phyloP scores from a whole-genome alignment of 768 basidiomycete genomes.

The Floccularia luteovirens region DNA sequence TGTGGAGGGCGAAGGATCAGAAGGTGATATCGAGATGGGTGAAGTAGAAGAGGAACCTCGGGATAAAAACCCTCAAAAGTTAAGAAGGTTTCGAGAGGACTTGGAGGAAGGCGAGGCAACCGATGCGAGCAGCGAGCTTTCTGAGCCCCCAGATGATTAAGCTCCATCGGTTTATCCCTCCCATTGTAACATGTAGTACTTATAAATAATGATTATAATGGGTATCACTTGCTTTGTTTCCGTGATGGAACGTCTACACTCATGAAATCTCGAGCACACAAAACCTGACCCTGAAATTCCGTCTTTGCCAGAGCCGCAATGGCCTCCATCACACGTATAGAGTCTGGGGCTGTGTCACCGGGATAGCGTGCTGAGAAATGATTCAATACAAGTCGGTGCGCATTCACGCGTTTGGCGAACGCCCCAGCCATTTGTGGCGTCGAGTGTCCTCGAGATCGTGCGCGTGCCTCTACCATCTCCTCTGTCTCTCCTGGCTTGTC shows the following conservation, averaged over 20 bases:
- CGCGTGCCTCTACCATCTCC: constrained; percentile 50
- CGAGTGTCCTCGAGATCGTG: constrained; percentile 79
- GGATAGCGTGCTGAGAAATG: constrained; percentile 83
- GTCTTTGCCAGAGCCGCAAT: constrained; percentile 49
- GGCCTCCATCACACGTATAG: constrained; percentile 52
- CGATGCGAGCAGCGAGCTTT: constrained; percentile 70
- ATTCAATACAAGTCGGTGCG: constrained; percentile 63
- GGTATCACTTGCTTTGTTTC: too few species aligned
- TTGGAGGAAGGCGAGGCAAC: constrained; percentile 85
- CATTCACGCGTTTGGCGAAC: constrained; percentile 63
- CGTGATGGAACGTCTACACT: constrained; percentile 52
- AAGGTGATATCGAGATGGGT: constrained; percentile 87
- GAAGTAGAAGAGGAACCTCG: constrained; percentile 73
- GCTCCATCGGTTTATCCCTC: constrained; percentile 11
- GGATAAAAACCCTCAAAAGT: constrained; percentile 44
- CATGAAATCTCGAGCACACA: constrained; percentile 74
- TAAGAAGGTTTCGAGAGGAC: constrained; percentile 56
- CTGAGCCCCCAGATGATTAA: constrained; percentile 59
- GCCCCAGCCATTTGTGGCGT: constrained; percentile 87
- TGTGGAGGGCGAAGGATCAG: constrained; percentile 16
- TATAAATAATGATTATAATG: too few species aligned
- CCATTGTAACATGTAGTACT: constrained; percentile 8
- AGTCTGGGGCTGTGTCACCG: constrained; percentile 48
- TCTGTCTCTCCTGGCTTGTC: constrained; percentile 59
- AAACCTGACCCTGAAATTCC: constrained; percentile 44